phyloP scores from a whole-genome alignment of 2,329 filamentous ascomycete species.

The Penicillium sp. region DNA sequence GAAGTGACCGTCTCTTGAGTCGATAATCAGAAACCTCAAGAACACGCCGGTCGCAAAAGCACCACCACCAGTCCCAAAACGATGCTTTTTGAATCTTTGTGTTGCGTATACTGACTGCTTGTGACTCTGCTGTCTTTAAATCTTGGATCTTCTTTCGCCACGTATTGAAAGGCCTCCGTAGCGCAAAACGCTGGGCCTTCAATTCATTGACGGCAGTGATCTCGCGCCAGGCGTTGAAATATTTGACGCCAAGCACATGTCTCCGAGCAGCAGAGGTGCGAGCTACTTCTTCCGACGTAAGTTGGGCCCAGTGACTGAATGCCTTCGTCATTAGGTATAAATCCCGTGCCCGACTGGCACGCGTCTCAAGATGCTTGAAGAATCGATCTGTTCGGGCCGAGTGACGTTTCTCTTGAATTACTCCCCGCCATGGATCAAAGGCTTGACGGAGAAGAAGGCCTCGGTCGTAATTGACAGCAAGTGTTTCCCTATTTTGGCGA shows the following conservation, averaged over 20 bases:
- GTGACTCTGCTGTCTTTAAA: constrained; percentile 33
- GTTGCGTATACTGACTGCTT: constrained; percentile 30
- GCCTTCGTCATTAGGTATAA: constrained; percentile 63
- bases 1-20: constrained; percentile 40
- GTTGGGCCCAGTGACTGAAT: constrained; percentile 67
- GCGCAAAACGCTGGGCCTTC: constrained; percentile 50
- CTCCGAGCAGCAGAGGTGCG: constrained; percentile 66
- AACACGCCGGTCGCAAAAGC: constrained; percentile 42
- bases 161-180: constrained; percentile 53
- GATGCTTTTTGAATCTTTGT: constrained; percentile 29
- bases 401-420: constrained; percentile 40
- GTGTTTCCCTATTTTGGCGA: constrained; percentile 38
- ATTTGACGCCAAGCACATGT: constrained; percentile 66
- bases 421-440: constrained; percentile 50
- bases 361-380: constrained; percentile 55
- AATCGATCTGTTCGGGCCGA: constrained; percentile 50
- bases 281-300: constrained; percentile 62
- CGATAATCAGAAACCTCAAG: constrained; percentile 43
- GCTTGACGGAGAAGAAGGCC: constrained; percentile 51
- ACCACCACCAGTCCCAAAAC: constrained; percentile 46
- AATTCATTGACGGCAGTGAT: constrained; percentile 61
- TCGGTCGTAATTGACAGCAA: constrained; percentile 51
- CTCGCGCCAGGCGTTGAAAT: constrained; percentile 67
- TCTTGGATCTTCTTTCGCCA: constrained; percentile 49
- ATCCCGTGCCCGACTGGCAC: constrained; percentile 62